Conservation (phyloP, 176 grass and related monocot species). For the Carex cristatella region DNA sequence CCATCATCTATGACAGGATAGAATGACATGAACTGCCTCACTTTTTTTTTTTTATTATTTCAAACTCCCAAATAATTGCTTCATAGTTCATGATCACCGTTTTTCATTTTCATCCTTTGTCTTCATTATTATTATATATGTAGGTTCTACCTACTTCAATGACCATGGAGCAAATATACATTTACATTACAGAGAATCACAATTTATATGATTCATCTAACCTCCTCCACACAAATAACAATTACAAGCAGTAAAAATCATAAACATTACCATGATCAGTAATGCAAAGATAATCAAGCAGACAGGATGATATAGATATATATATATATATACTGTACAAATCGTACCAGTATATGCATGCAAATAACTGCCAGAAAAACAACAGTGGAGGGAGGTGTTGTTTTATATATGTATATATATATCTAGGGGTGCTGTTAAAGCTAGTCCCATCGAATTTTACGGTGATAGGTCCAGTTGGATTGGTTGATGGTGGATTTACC, state of each 20-base stretch:
- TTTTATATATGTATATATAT: background rate
- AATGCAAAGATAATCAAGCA: background rate
- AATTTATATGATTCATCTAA: background rate
- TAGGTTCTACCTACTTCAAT: background rate
- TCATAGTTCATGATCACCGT: background rate
- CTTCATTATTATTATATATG: background rate
- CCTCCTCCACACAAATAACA: background rate
- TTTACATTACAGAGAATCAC: background rate
- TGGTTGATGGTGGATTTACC: constrained; percentile 49
- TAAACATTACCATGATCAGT: background rate
- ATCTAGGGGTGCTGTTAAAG: background rate
- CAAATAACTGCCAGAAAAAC: background rate
- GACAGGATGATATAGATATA: background rate
- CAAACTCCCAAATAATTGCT: background rate
- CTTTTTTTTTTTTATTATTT: background rate
- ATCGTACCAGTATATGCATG: background rate
- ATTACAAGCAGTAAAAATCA: background rate
- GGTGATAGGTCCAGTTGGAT: constrained; percentile 44
- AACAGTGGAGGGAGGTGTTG: background rate
- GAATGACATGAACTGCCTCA: background rate
- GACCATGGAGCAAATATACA: background rate
- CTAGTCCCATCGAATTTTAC: constrained; percentile 50
- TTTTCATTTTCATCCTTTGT: background rate
- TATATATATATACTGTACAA: background rate
- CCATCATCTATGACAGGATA: background rate